Evolutionary conservation across 1,139 yeast genomes (phyloP), one percentile per base, ranked within the genome.

Genomic region (Debaryomycetaceae sp.): DNA sequence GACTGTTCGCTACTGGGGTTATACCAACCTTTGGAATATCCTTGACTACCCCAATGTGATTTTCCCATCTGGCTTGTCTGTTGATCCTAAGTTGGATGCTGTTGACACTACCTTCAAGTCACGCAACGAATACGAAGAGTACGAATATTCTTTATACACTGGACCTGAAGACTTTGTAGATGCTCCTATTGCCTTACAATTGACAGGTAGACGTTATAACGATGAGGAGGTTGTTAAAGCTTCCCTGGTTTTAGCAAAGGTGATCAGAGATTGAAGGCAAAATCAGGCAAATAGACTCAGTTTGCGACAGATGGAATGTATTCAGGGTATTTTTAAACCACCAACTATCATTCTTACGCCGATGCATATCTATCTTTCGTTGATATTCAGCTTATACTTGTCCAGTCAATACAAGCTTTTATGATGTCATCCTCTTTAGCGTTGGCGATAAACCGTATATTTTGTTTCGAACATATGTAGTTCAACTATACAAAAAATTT

Each of bases 181-280:
- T n/a, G 63, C 63, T 2, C 63, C 63, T 6, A 54, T 59, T 34
- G 60, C 52, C 11, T 49, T 59, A 39, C 63, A 59, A 39, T 50
- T 59, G 35, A 45, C 52, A 6, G 62, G 62, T 14, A 54, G 58
- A 44, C 48, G 63, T 29, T 59, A 57, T 47, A 45, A 44, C 23
- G 63, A 59, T 45, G 63, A 59, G 43, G 61, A 57, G 34, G 59
- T 59, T 13, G 53, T 59, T 37, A 80, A 79, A 17, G 39, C 39
- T 8, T 35, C 42, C 7, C 24, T 35, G 27, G 35, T 40, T 6
- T 13, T 40, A 35, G 39, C 39, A 6, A 27, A 36, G 23, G 36
- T 40, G 17, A 36, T 40, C 24, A 34, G 35, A 36, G 37, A 34
- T 8, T 13, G n/a, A 20, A 14, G 20, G 20, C 20, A 17, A 17